phyloP scores from a whole-genome alignment of 352 stramenopile species.

The Pythium monospermum region DNA sequence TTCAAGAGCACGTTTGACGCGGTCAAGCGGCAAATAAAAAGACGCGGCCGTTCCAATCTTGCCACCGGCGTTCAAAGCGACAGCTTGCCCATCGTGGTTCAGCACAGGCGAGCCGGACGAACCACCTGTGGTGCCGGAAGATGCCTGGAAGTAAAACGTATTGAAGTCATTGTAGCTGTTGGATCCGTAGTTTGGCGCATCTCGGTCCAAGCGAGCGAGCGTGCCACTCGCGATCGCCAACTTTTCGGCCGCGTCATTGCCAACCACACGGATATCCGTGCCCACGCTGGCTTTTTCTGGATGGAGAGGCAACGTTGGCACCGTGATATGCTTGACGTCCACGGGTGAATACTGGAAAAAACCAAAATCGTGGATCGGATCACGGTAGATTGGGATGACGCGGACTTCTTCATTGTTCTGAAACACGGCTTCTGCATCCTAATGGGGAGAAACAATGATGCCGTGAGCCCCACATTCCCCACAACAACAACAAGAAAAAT shows the following conservation, averaged over 20 bases:
- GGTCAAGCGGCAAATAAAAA: slow-evolving; percentile 89
- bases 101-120: slow-evolving; percentile 87
- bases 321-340: slow-evolving; percentile 81
- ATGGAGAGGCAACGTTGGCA: slow-evolving; percentile 69
- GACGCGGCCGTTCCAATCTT: slow-evolving; percentile 83
- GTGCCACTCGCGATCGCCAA: slow-evolving; percentile 89
- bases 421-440: slow-evolving; percentile 89
- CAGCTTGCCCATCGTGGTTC: slow-evolving; percentile 81
- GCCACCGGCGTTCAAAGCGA: slow-evolving; percentile 89
- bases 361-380: slow-evolving; percentile 93
- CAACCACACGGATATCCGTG: slow-evolving; percentile 90
- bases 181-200: slow-evolving; percentile 84
- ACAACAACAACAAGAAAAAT: neutral
- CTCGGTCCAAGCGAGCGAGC: slow-evolving; percentile 88
- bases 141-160: slow-evolving; percentile 92
- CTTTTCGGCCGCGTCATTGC: slow-evolving; percentile 92
- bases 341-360: slow-evolving; percentile 88
- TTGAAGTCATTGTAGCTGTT: slow-evolving; percentile 94
- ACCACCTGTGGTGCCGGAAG: slow-evolving; percentile 79
- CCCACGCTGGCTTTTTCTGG: slow-evolving; percentile 87
- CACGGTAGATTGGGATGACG: slow-evolving; percentile 89
- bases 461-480: too few species aligned
- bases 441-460: too few species aligned
- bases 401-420: slow-evolving; percentile 93
- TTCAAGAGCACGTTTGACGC: slow-evolving; percentile 84